Evolutionary conservation across 2,329 filamentous ascomycete species (phyloP).

Genomic region (Karstenula rhodostoma): DNA sequence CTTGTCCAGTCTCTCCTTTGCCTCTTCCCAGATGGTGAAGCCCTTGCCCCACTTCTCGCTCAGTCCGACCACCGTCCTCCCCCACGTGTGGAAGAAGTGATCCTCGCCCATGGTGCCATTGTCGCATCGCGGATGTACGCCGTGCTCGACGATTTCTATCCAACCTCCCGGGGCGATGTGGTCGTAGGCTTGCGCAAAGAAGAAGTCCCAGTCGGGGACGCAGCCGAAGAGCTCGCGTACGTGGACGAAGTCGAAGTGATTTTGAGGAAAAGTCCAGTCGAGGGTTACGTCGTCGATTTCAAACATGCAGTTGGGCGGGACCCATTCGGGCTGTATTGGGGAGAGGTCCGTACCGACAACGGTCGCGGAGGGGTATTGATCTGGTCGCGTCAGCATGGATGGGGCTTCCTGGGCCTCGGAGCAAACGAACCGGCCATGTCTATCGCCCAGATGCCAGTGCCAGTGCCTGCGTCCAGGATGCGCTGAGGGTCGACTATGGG

Average conservation of each 20-base stretch:
- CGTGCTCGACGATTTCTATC: conserved; percentile 55
- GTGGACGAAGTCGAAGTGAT: conserved; percentile 56
- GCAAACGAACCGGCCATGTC: conserved; percentile 29
- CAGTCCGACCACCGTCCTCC: conserved; percentile 43
- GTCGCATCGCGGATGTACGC: conserved; percentile 49
- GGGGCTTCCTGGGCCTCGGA: too few species aligned
- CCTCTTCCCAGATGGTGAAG: conserved; percentile 47
- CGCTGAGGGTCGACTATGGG: conserved; percentile 41
- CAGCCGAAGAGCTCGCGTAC: conserved; percentile 56
- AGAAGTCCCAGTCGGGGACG: conserved; percentile 56
- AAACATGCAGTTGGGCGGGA: conserved; percentile 57
- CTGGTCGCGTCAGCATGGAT: conserved; percentile 18
- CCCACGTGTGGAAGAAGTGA: conserved; percentile 49
- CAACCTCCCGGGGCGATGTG: conserved; percentile 54
- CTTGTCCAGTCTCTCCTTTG: conserved; percentile 38
- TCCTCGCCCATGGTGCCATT: conserved; percentile 51
- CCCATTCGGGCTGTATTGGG: conserved; percentile 59
- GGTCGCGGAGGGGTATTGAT: conserved; percentile 39
- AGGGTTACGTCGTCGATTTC: conserved; percentile 57
- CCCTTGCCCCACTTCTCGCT: conserved; percentile 50
- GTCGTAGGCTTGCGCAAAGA: conserved; percentile 47
- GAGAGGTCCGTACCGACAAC: conserved; percentile 58
- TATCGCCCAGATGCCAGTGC: conserved; percentile 50
- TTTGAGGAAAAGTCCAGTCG: conserved; percentile 51
- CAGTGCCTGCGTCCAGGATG: conserved; percentile 47